These are phyloP conservation scores for Ilyonectria destructans DNA, from an alignment of 2,329 filamentous ascomycete species.

Conservation along the genomic window DNA sequence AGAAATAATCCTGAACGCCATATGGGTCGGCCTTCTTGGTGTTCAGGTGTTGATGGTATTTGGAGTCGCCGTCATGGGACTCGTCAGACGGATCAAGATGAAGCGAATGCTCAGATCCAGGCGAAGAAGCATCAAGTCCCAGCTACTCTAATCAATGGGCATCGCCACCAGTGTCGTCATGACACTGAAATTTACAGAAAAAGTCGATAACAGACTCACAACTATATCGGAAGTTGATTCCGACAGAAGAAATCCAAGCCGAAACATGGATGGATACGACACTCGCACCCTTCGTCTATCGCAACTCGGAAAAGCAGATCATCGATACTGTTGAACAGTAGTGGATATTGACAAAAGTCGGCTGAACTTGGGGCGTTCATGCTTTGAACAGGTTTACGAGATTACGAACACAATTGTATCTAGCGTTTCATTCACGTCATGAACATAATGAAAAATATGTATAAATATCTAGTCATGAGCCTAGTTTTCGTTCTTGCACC, in stretches of 20 bases:
- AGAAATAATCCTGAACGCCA: slow-evolving; percentile 60
- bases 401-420: slow-evolving; percentile 25
- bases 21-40: slow-evolving; percentile 65
- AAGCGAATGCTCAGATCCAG: slow-evolving; percentile 35
- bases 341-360: slow-evolving; percentile 11
- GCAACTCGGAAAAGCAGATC: slow-evolving; percentile 4
- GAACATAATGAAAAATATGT: slow-evolving; percentile 13
- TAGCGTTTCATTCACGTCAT: slow-evolving; percentile 25
- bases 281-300: background rate
- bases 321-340: slow-evolving; percentile 9
- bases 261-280: no score
- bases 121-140: slow-evolving; percentile 18
- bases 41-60: slow-evolving; percentile 64
- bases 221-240: background rate
- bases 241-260: background rate
- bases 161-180: background rate
- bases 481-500: no score
- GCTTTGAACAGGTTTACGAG: slow-evolving; percentile 20
- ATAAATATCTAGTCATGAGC: background rate
- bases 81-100: slow-evolving; percentile 49
- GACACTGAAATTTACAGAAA: background rate
- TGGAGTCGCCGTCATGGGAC: slow-evolving; percentile 54
- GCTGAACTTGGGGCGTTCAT: slow-evolving; percentile 9
- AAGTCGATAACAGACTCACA: background rate
- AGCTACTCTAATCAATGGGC: slow-evolving; percentile 11